A percentile compares a stretch with the other conserved stretches of the same genome.
Evolutionary conservation across 192 early-diverging fungal species (phyloP).

Genomic region (Coemansia sp.): DNA sequence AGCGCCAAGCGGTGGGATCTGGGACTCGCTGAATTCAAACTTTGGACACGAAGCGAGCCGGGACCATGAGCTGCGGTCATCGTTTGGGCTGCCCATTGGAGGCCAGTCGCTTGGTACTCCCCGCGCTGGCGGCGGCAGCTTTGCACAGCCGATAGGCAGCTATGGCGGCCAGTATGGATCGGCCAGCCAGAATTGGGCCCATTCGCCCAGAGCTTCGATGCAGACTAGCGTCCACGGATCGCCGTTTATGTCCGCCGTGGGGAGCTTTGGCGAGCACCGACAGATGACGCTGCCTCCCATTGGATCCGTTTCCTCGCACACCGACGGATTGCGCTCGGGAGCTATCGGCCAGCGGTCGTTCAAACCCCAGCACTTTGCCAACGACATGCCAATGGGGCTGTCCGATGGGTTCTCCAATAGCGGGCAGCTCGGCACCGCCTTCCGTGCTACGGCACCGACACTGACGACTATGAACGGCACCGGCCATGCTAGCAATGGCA

Average conservation of each 20-base stretch:
- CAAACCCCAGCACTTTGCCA: not conserved
- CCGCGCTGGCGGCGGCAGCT: conserved; percentile 7
- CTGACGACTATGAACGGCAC: not conserved
- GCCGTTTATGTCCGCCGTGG: conserved; percentile 27
- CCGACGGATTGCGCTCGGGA: conserved; percentile 15
- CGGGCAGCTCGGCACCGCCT: conserved; percentile 3
- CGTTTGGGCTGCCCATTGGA: conserved; percentile 8
- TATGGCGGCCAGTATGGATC: conserved; percentile 10
- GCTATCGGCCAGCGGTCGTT: conserved; percentile 36
- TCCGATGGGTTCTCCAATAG: not conserved
- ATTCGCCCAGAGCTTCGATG: conserved; percentile 11
- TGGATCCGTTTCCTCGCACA: conserved; percentile 2
- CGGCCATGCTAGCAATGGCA: conserved; percentile 5
- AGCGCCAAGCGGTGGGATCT: conserved; percentile 17
- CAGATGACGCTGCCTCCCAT: conserved; percentile 5
- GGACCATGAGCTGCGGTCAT: conserved; percentile 9
- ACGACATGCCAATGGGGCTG: not conserved
- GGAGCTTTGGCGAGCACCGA: conserved; percentile 20
- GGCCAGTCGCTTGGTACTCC: not conserved
- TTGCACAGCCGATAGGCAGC: conserved; percentile 15
- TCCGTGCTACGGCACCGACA: conserved; percentile 2
- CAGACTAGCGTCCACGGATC: conserved; percentile 15
- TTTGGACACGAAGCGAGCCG: conserved; percentile 4
- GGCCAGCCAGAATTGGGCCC: conserved; percentile 14
- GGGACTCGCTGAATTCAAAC: conserved; percentile 20